phyloP scores from a whole-genome alignment of 495 filamentous ascomycete genomes.

The Jackrogersella minutella region DNA sequence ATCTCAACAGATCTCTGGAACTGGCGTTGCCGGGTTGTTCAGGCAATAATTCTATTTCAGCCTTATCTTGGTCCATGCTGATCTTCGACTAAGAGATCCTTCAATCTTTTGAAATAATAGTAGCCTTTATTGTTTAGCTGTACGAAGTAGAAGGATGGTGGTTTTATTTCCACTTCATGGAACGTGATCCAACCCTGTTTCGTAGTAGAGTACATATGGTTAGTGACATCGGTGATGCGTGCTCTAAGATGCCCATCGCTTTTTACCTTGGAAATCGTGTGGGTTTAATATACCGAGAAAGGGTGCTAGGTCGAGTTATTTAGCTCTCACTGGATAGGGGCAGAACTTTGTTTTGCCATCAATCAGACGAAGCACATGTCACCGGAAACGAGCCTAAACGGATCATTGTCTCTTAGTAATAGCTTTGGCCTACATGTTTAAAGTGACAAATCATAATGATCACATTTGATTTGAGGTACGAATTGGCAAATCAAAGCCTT shows the following conservation, averaged over 20 bases:
- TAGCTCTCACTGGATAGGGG: too few species aligned
- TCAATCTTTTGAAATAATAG: not conserved
- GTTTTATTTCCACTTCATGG: not conserved
- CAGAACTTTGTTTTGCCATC: too few species aligned
- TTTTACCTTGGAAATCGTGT: too few species aligned
- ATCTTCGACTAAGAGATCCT: not conserved
- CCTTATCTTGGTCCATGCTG: not conserved
- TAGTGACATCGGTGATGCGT: too few species aligned
- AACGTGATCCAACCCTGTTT: too few species aligned
- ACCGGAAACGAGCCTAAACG: too few species aligned
- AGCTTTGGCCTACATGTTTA: not conserved
- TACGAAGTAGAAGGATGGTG: not conserved
- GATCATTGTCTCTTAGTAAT: too few species aligned
- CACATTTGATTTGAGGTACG: not conserved
- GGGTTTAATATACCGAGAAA: too few species aligned
- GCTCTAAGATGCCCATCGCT: too few species aligned
- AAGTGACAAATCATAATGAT: not conserved
- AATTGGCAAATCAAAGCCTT: conserved; percentile 11
- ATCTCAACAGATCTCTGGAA: not conserved
- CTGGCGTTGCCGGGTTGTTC: not conserved
- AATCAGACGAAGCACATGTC: too few species aligned
- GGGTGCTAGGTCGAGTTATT: too few species aligned
- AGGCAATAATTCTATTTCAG: not conserved
- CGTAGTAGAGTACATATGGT: too few species aligned
- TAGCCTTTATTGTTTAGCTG: not conserved